Evolutionary conservation across 2,329 filamentous ascomycete genomes (phyloP).

Genomic region (Ophiostoma sp.): DNA sequence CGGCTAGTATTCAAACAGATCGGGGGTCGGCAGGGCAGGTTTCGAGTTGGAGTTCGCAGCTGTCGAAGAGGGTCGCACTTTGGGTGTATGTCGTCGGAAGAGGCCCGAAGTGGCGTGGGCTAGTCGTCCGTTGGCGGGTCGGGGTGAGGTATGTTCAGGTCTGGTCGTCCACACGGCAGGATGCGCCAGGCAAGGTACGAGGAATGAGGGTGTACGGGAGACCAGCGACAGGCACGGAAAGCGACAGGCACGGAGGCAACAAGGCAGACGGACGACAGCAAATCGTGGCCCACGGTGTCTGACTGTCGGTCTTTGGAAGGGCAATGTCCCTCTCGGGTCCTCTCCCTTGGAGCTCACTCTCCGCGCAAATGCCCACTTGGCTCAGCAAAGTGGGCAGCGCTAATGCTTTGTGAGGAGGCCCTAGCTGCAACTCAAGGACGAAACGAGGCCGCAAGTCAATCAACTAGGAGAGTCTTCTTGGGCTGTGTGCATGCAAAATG

Average conservation of each 20-base stretch:
- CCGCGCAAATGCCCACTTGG: constrained; percentile 13
- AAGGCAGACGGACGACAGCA: background rate
- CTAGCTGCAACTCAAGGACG: background rate
- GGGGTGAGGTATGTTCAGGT: no score
- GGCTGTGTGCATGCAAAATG: background rate
- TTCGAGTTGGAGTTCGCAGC: no score
- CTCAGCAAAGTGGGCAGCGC: constrained; percentile 21
- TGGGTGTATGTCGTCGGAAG: no score
- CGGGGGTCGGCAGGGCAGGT: background rate
- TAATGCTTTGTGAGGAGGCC: constrained; percentile 8
- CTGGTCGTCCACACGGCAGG: background rate
- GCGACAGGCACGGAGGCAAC: background rate
- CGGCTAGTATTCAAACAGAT: no score
- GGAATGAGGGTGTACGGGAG: background rate
- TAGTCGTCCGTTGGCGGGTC: no score
- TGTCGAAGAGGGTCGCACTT: no score
- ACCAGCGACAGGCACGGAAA: background rate
- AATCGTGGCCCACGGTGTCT: background rate
- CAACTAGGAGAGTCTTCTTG: no score
- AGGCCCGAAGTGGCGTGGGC: no score
- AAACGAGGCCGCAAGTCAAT: background rate
- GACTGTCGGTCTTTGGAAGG: background rate
- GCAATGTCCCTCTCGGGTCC: background rate
- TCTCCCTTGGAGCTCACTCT: background rate
- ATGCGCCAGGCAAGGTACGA: constrained; percentile 3